These are phyloP conservation scores for Aspergillus incahuasiensis DNA, from an alignment of 495 filamentous ascomycete genomes.

Conservation along the genomic window DNA sequence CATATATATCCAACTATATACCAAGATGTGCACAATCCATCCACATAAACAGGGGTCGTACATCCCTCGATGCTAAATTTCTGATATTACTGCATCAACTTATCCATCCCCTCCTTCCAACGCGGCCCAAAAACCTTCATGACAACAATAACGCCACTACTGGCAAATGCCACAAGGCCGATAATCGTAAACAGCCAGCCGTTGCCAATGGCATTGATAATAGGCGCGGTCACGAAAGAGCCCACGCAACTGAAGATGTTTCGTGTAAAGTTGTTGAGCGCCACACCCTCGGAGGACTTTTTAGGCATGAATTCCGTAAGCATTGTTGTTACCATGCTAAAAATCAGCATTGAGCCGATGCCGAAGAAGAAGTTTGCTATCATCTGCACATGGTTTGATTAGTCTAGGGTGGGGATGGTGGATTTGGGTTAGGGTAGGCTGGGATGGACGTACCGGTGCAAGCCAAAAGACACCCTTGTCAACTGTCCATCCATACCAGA, in stretches of 20 bases:
- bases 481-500: slow-evolving; percentile 66
- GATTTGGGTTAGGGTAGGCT: background rate
- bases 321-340: slow-evolving; percentile 74
- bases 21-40: too few relatives aligned
- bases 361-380: slow-evolving; percentile 89
- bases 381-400: slow-evolving; percentile 33
- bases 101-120: slow-evolving; percentile 70
- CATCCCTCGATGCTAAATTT: too few relatives aligned
- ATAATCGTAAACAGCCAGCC: slow-evolving; percentile 87
- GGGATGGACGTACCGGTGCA: slow-evolving; percentile 51
- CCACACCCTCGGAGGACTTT: slow-evolving; percentile 69
- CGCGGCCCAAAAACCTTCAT: slow-evolving; percentile 60
- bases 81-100: slow-evolving; percentile 29
- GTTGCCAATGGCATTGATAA: slow-evolving; percentile 77
- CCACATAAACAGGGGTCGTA: too few relatives aligned
- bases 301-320: slow-evolving; percentile 87
- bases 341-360: slow-evolving; percentile 83
- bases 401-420: background rate
- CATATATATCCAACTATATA: background rate
- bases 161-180: slow-evolving; percentile 55
- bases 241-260: slow-evolving; percentile 85
- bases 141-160: slow-evolving; percentile 54
- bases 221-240: slow-evolving; percentile 65
- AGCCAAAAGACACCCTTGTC: slow-evolving; percentile 55
- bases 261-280: slow-evolving; percentile 70